Percentiles rank a stretch among this genome's conserved stretches.
Evolutionary conservation across 176 grass and related monocot species (phyloP).

Genomic region (Aegilops longissima): DNA sequence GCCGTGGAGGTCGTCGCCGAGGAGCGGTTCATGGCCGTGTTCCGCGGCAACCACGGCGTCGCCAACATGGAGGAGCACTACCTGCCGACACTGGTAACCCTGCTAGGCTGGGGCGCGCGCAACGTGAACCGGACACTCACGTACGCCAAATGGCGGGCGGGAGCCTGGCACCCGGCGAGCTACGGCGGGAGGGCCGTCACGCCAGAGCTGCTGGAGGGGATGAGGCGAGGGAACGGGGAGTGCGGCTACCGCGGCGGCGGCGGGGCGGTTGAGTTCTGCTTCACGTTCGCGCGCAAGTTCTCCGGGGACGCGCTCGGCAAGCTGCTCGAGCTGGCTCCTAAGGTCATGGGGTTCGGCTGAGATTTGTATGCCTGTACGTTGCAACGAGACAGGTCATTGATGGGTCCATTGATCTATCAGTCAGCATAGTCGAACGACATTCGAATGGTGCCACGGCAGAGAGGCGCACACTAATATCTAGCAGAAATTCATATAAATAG

Average conservation of each 20-base stretch:
- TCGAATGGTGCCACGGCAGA: no score
- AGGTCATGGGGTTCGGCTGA: slow-evolving; percentile 46
- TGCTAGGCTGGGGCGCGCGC: slow-evolving; percentile 27
- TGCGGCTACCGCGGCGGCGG: slow-evolving; percentile 31
- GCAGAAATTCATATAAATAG: no score
- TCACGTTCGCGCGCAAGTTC: slow-evolving; percentile 78
- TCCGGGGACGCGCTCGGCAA: slow-evolving; percentile 31
- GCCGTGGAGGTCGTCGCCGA: slow-evolving; percentile 51
- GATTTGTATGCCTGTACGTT: no score
- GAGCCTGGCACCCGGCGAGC: slow-evolving; percentile 29
- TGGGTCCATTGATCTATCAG: no score
- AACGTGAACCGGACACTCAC: slow-evolving; percentile 61
- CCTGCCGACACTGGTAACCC: slow-evolving; percentile 54
- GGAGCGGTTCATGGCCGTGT: neutral
- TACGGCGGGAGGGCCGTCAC: slow-evolving; percentile 19
- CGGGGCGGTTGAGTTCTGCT: slow-evolving; percentile 26
- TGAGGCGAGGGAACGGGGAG: slow-evolving; percentile 44
- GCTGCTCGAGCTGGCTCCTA: slow-evolving; percentile 52
- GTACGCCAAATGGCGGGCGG: slow-evolving; percentile 41
- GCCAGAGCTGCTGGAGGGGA: slow-evolving; percentile 30
- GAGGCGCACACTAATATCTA: no score
- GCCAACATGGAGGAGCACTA: slow-evolving; percentile 73
- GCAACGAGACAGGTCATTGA: no score
- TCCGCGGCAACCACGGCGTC: neutral
- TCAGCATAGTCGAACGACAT: no score